Evolutionary conservation across 345 rosid species (phyloP), one percentile per base, ranked within the genome.

Genomic region (Populus nigra): DNA sequence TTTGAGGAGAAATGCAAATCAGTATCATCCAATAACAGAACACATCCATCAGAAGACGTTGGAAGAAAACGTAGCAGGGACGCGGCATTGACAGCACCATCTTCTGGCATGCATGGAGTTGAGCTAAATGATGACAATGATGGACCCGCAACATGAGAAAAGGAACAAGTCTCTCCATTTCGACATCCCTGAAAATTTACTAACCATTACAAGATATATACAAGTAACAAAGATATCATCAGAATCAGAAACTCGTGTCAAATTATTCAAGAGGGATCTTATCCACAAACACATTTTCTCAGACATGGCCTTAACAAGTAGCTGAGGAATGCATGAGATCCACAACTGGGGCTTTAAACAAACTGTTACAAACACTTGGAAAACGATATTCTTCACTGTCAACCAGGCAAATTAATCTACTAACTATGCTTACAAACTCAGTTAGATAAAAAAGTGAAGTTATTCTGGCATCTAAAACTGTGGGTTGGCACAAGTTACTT

Each of bases 111-210:
- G 85, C 94, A 90, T 72, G 74, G 22, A 62, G 83, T 68, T 63
- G 84, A 68, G 73, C 83, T 33, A 72, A 33, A 5, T 49, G 83
- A 78, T 65, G 83, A 69, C 55, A 68, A 20, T 55, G 82, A 72
- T 68, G 78, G 76, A 70, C 38, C 85, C 75, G 76, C 55, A 80
- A 81, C 90, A 83, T 94, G 98, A 43, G 97, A 90, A 83, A 77
- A 94, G 74, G 69, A 47, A 80, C 98, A 94, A 7, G 82, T 78
- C 25, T 88, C 88, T 72, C 95, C 98, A 67, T 93, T 89, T 82
- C 93, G 87, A 85, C 98, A 94, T 57, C 98, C 98, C 98, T 94
- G 89, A 69, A 84, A 65, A 82, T 79, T 73, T 75, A 72, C 53
- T 69, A 81, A 76, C 69, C 57, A 49, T 67, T 38, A 81, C 55